Evolutionary conservation across 192 early-diverging fungal species (phyloP), one percentile per base, ranked within the genome.

Genomic region (Lobosporangium transversale): DNA sequence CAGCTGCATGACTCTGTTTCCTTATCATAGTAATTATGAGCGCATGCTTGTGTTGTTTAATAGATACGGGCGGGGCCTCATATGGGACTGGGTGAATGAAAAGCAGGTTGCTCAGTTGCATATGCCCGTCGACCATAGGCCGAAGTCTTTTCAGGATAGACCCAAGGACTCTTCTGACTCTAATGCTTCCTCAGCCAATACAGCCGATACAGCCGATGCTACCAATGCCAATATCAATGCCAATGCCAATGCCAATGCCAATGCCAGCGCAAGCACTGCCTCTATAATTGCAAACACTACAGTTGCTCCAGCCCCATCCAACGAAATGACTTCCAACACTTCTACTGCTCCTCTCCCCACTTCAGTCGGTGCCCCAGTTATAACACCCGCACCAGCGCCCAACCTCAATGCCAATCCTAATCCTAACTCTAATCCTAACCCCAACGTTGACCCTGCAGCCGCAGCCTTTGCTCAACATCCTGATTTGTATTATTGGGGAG

Each of bases 61-160:
- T 29, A 32, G 54, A 4, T 42, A 62, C 7, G 73, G 73, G 0
- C 52, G 73, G 2, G 73, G 73, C 0, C 57, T 76, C 43, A 62
- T 76, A 6, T 76, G 73, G 73, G 73, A 76, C 42, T 76, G 63
- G 63, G 59, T 76, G 1, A 61, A 62, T 9, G 73, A 76, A 36
- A 23, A 14, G 23, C 64, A 76, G 20, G 42, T 76, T 12, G 59
- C 58, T 0, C 64, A 76, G 24, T 36, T 76, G 0, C 57, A 52
- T n/a, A 54, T 76, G 58, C 51, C 33, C 0, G 18, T 15, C 12
- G 73, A 76, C 32, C n/a, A n/a, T n/a, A n/a, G n/a, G n/a, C n/a
- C n/a, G n/a, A n/a, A n/a, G n/a, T n/a, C n/a, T n/a, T n/a, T n/a
- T n/a, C n/a, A n/a, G n/a, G n/a, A n/a, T n/a, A n/a, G n/a, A n/a